These are phyloP conservation scores for Ceratocystis variospora DNA, from an alignment of 2,329 filamentous ascomycete species.

Conservation along the genomic window DNA sequence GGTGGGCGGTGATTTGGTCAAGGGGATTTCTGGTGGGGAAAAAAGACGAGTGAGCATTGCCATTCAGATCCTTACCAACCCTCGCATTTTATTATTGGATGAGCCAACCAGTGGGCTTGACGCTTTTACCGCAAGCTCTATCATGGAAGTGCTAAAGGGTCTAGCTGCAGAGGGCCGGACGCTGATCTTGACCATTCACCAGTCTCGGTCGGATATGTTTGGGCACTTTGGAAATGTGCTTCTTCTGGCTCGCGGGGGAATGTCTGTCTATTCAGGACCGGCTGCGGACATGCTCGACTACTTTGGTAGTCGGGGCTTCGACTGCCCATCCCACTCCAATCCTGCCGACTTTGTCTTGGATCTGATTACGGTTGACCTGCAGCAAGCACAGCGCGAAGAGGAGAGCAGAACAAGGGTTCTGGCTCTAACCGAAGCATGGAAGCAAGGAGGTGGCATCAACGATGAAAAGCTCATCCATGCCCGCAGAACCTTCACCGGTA, in stretches of 20 bases:
- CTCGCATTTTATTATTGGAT: conserved; percentile 57
- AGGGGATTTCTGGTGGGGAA: conserved; percentile 68
- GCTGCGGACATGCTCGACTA: conserved; percentile 51
- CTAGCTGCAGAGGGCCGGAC: conserved; percentile 61
- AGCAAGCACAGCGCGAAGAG: conserved; percentile 47
- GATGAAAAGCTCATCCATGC: background rate
- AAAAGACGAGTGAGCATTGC: conserved; percentile 67
- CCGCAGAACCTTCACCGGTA: background rate
- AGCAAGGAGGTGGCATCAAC: conserved; percentile 1
- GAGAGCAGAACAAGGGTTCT: conserved; percentile 49
- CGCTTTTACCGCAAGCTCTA: conserved; percentile 63
- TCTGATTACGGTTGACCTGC: conserved; percentile 61
- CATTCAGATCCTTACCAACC: conserved; percentile 63
- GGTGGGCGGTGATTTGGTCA: conserved; percentile 57
- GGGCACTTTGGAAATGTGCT: conserved; percentile 57
- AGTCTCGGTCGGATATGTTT: conserved; percentile 61
- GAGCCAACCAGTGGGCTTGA: conserved; percentile 66
- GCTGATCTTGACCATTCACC: conserved; percentile 63
- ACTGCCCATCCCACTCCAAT: conserved; percentile 57
- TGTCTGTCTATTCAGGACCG: conserved; percentile 52
- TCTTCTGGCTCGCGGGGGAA: conserved; percentile 55
- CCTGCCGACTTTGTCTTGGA: conserved; percentile 68
- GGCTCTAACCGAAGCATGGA: conserved; percentile 48
- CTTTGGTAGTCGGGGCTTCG: conserved; percentile 45
- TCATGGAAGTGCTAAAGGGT: conserved; percentile 58